Base-by-base conservation (phyloP, 1,284 basidiomycete genomes). In the Vanrija sp. region DNA sequence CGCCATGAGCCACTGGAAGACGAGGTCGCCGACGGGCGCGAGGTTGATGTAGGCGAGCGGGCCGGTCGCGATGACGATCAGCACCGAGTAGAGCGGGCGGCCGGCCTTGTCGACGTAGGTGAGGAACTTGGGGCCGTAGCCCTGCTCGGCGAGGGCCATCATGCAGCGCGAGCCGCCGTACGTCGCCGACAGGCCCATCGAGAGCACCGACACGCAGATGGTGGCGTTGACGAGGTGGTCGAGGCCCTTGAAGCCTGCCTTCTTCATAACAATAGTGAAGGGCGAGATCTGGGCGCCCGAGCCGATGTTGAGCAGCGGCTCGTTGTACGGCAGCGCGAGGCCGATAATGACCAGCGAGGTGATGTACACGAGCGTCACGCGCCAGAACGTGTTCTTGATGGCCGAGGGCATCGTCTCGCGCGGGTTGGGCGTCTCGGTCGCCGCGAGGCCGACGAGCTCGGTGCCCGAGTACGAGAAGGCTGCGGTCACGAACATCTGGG, bases 391-490 rank as follows among this genome's bases (percentile, higher is more conserved):
- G 46, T 61, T 48, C 59, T 61, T 61, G 51, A 61, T 49, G 16
- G 59, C 59, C 12, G 55, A 43, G 25, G 59, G 59, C 26, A 61
- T 48, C 16, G 55, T 47, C 49, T 49, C 51, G 50, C 59, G 59
- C 29, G 59, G 59, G 51, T 85, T 62, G 51, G 53, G 55, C n/a
- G 59, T 61, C 46, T 56, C 51, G 23, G 43, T 48, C 19, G 54
- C 55, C 6, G 52, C 54, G 38, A 56, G 54, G n/a, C 51, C 51
- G 43, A 56, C 48, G 26, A 58, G 48, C 47, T 55, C 54, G 16
- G 49, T 47, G 34, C 61, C 65, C 85, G 85, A 83, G 78, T 86
- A 92, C 6, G 85, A 87, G 79, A 92, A 93, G 1, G 88, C 88
- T 7, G 89, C 89, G 18, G 65, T 69, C 19, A 56, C 56, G 40